Evolutionary conservation across 2,329 filamentous ascomycete genomes (phyloP).

Genomic region (Colletotrichum gloeosporioides): DNA sequence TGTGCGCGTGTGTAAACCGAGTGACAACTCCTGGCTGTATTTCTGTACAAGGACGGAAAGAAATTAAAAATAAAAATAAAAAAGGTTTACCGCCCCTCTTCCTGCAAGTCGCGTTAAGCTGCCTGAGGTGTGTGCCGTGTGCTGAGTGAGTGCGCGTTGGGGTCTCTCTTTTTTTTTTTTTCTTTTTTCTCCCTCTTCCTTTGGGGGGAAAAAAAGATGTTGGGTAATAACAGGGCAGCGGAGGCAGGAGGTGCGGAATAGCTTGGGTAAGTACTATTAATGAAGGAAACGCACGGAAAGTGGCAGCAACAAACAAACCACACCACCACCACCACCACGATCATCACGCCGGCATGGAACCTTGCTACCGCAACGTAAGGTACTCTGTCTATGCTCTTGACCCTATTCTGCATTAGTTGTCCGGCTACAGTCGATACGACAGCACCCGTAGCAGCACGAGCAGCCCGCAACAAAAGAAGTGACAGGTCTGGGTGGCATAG

Average conservation of each 20-base stretch:
- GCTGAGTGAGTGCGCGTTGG: neutral
- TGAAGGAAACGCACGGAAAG: constrained; percentile 2
- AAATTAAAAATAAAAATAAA: neutral
- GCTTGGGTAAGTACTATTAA: neutral
- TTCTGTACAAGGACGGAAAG: neutral
- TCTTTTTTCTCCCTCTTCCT: neutral
- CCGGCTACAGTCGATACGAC: neutral
- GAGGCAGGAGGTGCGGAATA: neutral
- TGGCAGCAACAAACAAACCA: neutral
- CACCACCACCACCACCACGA: neutral
- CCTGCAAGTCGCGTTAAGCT: neutral
- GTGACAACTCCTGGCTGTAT: neutral
- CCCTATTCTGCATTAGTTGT: neutral
- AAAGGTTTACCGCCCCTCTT: constrained; percentile 11
- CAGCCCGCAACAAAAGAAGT: neutral
- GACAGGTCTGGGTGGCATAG: neutral
- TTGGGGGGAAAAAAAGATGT: neutral
- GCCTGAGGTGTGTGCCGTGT: neutral
- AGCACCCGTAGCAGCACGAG: neutral
- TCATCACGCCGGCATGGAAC: neutral
- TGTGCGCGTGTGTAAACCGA: neutral
- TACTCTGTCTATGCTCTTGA: neutral
- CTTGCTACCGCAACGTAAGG: neutral
- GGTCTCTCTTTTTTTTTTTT: neutral
- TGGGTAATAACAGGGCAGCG: neutral